A percentile compares a stretch with the other conserved stretches of the same genome.
Conservation (phyloP, 129 eudicot species). For the Rutidosis leptorrhynchoides region DNA sequence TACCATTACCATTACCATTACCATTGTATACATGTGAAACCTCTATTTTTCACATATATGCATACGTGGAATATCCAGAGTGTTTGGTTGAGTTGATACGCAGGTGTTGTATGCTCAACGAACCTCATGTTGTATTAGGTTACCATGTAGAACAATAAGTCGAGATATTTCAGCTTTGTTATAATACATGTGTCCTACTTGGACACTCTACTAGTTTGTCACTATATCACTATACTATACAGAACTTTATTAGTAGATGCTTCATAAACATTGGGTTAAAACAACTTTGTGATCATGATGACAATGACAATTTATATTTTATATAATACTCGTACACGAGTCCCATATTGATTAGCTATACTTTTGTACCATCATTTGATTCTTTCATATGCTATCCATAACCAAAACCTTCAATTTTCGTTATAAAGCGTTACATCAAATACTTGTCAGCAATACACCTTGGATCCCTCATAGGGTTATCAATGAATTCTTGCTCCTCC, state of each 20-base stretch:
- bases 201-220: conserved; percentile 9
- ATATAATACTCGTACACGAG: too few species aligned
- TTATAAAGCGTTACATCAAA: too few species aligned
- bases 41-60: conserved; percentile 15
- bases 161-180: neutral
- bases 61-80: neutral
- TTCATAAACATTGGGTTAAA: neutral
- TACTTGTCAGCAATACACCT: too few species aligned
- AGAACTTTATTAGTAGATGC: neutral
- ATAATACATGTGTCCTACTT: neutral
- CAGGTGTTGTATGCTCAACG: neutral
- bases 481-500: too few species aligned
- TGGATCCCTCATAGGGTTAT: too few species aligned
- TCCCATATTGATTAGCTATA: neutral
- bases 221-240: neutral
- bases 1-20: neutral
- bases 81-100: conserved; percentile 6
- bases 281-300: neutral
- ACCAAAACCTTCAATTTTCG: neutral
- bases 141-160: neutral
- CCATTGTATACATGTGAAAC: neutral
- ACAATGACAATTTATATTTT: neutral
- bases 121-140: conserved; percentile 2
- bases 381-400: neutral
- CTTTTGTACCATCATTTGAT: neutral